These are phyloP conservation scores for Trifolium pratense DNA, from an alignment of 306 rosid species.

Conservation along the genomic window DNA sequence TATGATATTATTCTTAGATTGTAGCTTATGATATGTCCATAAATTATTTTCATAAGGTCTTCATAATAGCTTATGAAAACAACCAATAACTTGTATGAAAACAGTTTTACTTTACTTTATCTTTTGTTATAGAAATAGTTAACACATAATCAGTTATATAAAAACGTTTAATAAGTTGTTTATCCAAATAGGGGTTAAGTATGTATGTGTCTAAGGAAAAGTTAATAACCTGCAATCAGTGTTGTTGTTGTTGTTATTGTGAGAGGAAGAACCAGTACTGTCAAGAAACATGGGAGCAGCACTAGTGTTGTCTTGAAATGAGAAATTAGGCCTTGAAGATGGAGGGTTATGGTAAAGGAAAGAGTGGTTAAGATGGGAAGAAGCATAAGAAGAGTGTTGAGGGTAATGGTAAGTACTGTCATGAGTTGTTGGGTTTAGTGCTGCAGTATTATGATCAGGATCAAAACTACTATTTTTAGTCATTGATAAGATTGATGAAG, in stretches of 20 bases:
- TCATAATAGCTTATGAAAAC: not conserved
- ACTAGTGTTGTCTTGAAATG: constrained; percentile 61
- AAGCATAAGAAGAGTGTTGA: constrained; percentile 33
- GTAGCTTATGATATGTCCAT: too few relatives aligned
- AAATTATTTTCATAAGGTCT: not conserved
- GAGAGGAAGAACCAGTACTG: constrained; percentile 55
- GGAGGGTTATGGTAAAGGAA: constrained; percentile 46
- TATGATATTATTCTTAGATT: too few relatives aligned
- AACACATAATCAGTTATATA: not conserved
- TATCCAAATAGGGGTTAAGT: not conserved
- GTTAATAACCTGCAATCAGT: constrained; percentile 68
- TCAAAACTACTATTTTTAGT: constrained; percentile 42
- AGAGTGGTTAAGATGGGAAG: constrained; percentile 46
- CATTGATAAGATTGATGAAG: constrained; percentile 54
- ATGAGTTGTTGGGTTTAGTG: constrained; percentile 53
- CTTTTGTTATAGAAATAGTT: too few relatives aligned
- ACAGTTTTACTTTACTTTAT: not conserved
- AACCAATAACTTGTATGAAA: not conserved
- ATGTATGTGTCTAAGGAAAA: not conserved
- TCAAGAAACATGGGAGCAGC: constrained; percentile 68
- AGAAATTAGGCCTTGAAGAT: constrained; percentile 48
- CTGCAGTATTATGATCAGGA: constrained; percentile 23
- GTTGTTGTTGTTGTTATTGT: constrained; percentile 41
- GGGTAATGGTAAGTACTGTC: constrained; percentile 41
- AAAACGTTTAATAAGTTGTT: not conserved